Conservation (phyloP, 2,329 filamentous ascomycete genomes). For the Trichoderma oligosporum region DNA sequence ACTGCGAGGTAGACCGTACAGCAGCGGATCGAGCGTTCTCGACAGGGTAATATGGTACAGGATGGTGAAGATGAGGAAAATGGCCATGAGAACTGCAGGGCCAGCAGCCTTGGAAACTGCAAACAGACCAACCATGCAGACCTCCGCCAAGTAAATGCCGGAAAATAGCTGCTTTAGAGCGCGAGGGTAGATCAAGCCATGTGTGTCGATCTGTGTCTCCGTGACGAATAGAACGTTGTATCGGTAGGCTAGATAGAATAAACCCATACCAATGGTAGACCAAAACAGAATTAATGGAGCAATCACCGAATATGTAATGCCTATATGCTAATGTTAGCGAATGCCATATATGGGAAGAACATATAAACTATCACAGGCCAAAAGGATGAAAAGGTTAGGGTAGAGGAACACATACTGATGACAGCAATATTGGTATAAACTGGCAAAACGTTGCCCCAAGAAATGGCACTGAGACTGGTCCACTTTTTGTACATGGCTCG, state of each 20-base stretch:
- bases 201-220: slow-evolving; percentile 77
- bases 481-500: slow-evolving; percentile 74
- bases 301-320: slow-evolving; percentile 77
- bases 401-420: slow-evolving; percentile 48
- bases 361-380: too few species aligned
- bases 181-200: slow-evolving; percentile 81
- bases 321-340: slow-evolving; percentile 30
- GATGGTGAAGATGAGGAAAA: slow-evolving; percentile 71
- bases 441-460: slow-evolving; percentile 75
- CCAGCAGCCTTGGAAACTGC: slow-evolving; percentile 63
- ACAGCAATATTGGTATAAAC: slow-evolving; percentile 70
- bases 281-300: slow-evolving; percentile 80
- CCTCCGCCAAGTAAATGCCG: slow-evolving; percentile 74
- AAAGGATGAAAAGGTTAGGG: too few species aligned
- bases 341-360: neutral
- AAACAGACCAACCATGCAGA: slow-evolving; percentile 80
- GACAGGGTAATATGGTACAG: slow-evolving; percentile 73
- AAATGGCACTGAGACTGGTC: slow-evolving; percentile 62
- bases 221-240: slow-evolving; percentile 85
- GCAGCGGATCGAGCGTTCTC: slow-evolving; percentile 64
- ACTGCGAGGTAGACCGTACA: slow-evolving; percentile 68
- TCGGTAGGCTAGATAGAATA: slow-evolving; percentile 81
- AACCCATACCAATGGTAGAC: slow-evolving; percentile 67
- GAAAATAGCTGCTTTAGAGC: slow-evolving; percentile 82
- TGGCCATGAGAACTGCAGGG: slow-evolving; percentile 69